These are phyloP conservation scores for Leishmania guyanensis DNA, from an alignment of 208 protist genomes.

Conservation along the genomic window DNA sequence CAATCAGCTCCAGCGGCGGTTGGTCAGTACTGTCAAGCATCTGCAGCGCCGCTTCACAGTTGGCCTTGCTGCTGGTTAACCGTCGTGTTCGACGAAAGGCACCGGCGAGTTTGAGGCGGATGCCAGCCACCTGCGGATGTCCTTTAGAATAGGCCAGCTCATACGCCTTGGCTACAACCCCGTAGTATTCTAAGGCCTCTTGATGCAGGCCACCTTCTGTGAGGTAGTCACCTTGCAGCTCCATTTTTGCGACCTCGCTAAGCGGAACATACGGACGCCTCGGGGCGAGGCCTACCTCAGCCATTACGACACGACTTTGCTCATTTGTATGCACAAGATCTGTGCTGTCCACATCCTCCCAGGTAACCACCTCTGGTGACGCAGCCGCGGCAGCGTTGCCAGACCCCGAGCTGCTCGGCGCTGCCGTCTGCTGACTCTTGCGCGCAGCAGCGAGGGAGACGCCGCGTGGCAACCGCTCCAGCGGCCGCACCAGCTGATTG, in stretches of 20 bases:
- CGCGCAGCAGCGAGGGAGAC: slow-evolving; percentile 29
- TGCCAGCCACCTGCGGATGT: slow-evolving; percentile 72
- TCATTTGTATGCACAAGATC: slow-evolving; percentile 63
- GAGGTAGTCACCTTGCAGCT: slow-evolving; percentile 87
- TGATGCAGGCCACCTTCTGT: slow-evolving; percentile 83
- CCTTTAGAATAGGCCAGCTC: slow-evolving; percentile 70
- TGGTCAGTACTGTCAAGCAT: slow-evolving; percentile 60
- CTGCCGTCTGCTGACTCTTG: slow-evolving; percentile 7
- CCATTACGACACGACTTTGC: slow-evolving; percentile 8
- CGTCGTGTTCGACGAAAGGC: slow-evolving; percentile 85
- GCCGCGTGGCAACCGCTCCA: slow-evolving; percentile 55
- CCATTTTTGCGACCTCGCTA: slow-evolving; percentile 81
- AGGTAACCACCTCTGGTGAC: slow-evolving; percentile 37
- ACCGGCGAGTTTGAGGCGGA: slow-evolving; percentile 73
- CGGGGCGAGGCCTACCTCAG: slow-evolving; percentile 2
- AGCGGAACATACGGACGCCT: slow-evolving; percentile 78
- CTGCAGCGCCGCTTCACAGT: slow-evolving; percentile 54
- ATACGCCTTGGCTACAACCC: slow-evolving; percentile 88
- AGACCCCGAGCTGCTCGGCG: neutral
- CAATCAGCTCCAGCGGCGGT: slow-evolving; percentile 80
- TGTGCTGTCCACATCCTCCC: slow-evolving; percentile 61
- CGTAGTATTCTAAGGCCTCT: slow-evolving; percentile 89
- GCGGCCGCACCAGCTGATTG: slow-evolving; percentile 69
- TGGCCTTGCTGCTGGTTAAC: slow-evolving; percentile 63
- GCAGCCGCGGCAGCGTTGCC: neutral